A percentile compares a stretch with the other conserved stretches of the same genome.
These are phyloP conservation scores for Orobanche coerulescens DNA, from an alignment of 257 asterid species.

Conservation along the genomic window DNA sequence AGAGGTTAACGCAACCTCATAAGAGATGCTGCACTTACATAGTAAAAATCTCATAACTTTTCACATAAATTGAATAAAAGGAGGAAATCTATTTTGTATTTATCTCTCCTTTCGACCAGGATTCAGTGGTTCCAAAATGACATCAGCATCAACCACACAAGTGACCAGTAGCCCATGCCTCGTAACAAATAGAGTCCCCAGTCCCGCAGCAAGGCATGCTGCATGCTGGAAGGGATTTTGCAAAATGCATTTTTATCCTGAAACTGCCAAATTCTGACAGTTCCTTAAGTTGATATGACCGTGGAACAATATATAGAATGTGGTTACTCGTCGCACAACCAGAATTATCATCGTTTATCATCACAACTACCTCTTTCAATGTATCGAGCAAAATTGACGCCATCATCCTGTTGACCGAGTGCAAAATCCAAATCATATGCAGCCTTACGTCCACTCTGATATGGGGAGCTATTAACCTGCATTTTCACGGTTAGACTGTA, in stretches of 20 bases:
- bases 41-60: conserved; percentile 17
- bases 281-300: conserved; percentile 27
- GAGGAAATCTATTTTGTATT: conserved; percentile 9
- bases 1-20: conserved; percentile 45
- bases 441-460: conserved; percentile 19
- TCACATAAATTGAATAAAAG: conserved; percentile 22
- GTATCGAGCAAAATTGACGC: conserved; percentile 12
- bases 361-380: conserved; percentile 41
- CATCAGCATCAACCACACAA: conserved; percentile 14
- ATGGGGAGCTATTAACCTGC: conserved; percentile 30
- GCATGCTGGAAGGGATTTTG: conserved; percentile 31
- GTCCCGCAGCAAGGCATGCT: conserved; percentile 31
- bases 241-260: conserved; percentile 27
- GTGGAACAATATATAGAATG: conserved; percentile 30
- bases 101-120: conserved; percentile 15
- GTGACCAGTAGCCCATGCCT: conserved; percentile 29
- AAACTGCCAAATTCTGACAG: conserved; percentile 34
- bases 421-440: conserved; percentile 16
- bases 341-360: conserved; percentile 42
- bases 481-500: conserved; percentile 14
- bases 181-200: conserved; percentile 22
- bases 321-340: conserved; percentile 30
- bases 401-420: conserved; percentile 18
- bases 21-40: conserved; percentile 45
- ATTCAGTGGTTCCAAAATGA: conserved; percentile 17